These are phyloP conservation scores for Pseudogymnoascus sp. DNA, from an alignment of 2,329 filamentous ascomycete species.

Conservation along the genomic window DNA sequence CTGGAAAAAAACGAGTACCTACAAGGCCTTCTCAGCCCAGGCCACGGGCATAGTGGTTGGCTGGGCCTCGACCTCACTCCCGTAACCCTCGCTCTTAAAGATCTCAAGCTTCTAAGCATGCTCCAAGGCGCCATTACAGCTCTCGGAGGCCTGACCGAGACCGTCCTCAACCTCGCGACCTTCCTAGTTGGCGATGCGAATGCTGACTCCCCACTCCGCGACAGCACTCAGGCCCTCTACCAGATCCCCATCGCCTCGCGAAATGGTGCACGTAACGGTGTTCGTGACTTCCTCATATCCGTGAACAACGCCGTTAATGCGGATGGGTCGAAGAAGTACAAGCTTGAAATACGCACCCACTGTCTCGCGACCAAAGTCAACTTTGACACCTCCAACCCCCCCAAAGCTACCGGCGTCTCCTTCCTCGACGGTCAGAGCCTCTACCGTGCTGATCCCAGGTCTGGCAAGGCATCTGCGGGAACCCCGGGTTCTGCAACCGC, in stretches of 20 bases:
- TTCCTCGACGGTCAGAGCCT: conserved; percentile 35
- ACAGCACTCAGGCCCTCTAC: conserved; percentile 20
- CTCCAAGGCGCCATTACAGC: conserved; percentile 15
- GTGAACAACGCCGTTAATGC: conserved; percentile 14
- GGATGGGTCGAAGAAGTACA: conserved; percentile 19
- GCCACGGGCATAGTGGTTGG: conserved; percentile 25
- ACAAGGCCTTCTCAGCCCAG: conserved; percentile 6
- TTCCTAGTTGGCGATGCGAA: conserved; percentile 21
- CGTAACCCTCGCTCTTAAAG: conserved; percentile 11
- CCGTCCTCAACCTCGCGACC: conserved; percentile 14
- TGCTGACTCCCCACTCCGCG: conserved; percentile 17
- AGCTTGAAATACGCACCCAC: conserved; percentile 16
- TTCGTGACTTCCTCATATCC: conserved; percentile 23
- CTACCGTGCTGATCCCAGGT: conserved; percentile 37
- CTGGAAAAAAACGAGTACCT: conserved; percentile 16
- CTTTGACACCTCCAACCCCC: conserved; percentile 26
- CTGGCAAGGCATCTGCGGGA: conserved; percentile 21
- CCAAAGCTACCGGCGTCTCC: conserved; percentile 34
- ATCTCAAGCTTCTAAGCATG: conserved; percentile 14
- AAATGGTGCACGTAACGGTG: conserved; percentile 17
- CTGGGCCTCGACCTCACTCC: conserved; percentile 22
- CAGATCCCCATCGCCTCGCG: conserved; percentile 22
- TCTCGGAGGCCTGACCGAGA: background rate
- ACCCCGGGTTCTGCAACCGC: conserved; percentile 25
- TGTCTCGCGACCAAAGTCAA: conserved; percentile 34